Evolutionary conservation across 1,284 basidiomycete genomes (phyloP), one percentile per base, ranked within the genome.

Genomic region (Naganishia sp.): DNA sequence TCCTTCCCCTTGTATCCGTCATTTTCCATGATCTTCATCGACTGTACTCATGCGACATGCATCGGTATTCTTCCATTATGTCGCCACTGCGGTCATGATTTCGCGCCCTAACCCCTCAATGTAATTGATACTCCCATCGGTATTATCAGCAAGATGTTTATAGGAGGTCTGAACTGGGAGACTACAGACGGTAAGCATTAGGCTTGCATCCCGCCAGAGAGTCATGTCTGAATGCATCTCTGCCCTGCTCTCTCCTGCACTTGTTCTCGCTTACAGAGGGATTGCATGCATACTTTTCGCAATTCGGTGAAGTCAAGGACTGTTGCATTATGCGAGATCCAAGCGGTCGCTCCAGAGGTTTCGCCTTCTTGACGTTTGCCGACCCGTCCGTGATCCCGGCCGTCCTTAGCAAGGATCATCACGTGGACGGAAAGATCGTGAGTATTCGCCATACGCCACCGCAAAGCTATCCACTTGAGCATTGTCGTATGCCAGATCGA

Each of bases 261-360:
- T 56, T 56, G 9, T 23, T 28, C 70, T 13, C 13, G 21, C 28
- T 5, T 13, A 55, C 39, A 94, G 93, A 94, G 69, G 84, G 86
- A 63, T 86, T 96, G 69, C 84, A 86, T 75, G 86, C 85, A 67
- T 95, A 95, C 82, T 94, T 96, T 80, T 80, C 85, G 65, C 89
- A 94, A 78, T 96, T 91, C 79, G 93, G 93, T 75, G 87, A 89
- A 77, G 90, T 96, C 75, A 90, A 91, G 75, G 87, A 91, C 60
- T 94, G 91, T 78, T 94, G 90, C 28, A 94, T 96, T 79, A 96
- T 96, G 93, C 89, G 93, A 74, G 94, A 96, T 79, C 87, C 88
- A 28, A 87, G 88, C 23, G 92, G 92, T 21, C 87, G 92, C 57
- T 96, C 94, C 54, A 83, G 94, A 66, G 94, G 93, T 71, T 96